phyloP scores from a whole-genome alignment of 2,329 filamentous ascomycete species.

The Penicillium sp. region DNA sequence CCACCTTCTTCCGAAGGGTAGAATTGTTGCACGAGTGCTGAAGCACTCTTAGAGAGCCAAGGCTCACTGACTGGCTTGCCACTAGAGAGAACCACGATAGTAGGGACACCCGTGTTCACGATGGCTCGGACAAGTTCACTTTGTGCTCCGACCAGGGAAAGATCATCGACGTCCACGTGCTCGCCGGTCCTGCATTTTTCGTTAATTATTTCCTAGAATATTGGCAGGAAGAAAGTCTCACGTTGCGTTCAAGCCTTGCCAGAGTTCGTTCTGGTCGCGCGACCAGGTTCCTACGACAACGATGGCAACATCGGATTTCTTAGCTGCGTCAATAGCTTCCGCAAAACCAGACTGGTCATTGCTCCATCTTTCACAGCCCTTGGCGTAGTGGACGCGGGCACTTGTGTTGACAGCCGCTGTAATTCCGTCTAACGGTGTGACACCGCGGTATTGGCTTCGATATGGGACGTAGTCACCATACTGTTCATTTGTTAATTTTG shows the following conservation, averaged over 20 bases:
- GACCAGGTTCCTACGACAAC: not conserved
- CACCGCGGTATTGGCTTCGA: not conserved
- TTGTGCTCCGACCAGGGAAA: not conserved
- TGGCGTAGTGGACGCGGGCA: not conserved
- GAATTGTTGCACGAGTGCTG: not conserved
- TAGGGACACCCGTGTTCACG: not conserved
- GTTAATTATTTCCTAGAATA: not conserved
- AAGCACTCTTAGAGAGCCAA: not conserved
- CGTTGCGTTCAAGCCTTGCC: not conserved
- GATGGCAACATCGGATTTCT: not conserved
- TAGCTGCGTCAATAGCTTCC: not conserved
- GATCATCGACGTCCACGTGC: not conserved
- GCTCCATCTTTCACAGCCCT: not conserved
- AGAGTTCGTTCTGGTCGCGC: not conserved
- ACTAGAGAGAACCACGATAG: not conserved
- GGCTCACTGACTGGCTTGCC: not conserved
- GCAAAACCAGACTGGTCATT: not conserved
- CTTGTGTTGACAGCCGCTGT: not conserved
- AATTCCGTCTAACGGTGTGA: not conserved
- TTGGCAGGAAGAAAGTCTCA: not conserved
- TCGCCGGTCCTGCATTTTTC: not conserved
- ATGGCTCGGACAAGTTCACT: not conserved
- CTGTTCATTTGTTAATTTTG: not conserved
- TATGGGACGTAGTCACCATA: not conserved
- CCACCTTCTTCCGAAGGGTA: not conserved